Percentiles rank a stretch among this genome's conserved stretches.
Evolutionary conservation across 208 protist species (phyloP).

Genomic region (Trypanosoma mega): DNA sequence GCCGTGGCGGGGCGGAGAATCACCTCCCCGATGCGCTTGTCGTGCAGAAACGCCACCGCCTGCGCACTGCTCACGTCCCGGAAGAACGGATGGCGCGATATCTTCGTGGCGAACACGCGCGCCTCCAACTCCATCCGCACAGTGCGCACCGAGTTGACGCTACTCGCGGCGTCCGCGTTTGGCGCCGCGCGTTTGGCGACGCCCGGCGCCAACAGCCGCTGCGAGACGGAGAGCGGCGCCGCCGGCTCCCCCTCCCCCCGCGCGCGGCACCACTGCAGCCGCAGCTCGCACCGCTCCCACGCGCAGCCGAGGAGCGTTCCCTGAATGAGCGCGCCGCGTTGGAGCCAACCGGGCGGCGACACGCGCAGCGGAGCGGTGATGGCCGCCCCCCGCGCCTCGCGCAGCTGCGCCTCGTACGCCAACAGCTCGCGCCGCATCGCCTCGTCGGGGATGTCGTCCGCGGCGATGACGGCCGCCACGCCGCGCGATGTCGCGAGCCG

Average conservation of each 20-base stretch:
- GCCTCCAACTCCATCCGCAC: slow-evolving; percentile 46
- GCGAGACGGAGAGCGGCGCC: too few species aligned
- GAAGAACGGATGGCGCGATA: slow-evolving; percentile 77
- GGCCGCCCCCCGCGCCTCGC: slow-evolving; percentile 27
- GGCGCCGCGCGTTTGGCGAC: slow-evolving; percentile 34
- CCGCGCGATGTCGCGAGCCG: slow-evolving; percentile 67
- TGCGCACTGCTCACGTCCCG: slow-evolving; percentile 51
- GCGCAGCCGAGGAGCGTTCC: slow-evolving; percentile 63
- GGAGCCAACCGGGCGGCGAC: slow-evolving; percentile 49
- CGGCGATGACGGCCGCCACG: slow-evolving; percentile 56
- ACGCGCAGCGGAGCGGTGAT: slow-evolving; percentile 1
- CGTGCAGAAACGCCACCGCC: slow-evolving; percentile 54
- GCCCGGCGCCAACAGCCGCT: background rate
- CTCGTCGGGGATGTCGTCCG: slow-evolving; percentile 58
- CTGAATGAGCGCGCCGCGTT: slow-evolving; percentile 65
- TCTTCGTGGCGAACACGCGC: slow-evolving; percentile 73
- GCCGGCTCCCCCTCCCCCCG: too few species aligned
- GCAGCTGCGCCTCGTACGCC: slow-evolving; percentile 38
- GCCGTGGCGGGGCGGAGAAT: slow-evolving; percentile 57
- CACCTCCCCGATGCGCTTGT: slow-evolving; percentile 81
- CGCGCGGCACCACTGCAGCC: slow-evolving; percentile 67
- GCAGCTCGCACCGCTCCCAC: slow-evolving; percentile 72
- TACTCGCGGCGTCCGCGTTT: slow-evolving; percentile 40
- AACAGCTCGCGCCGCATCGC: slow-evolving; percentile 51
- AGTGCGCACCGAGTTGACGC: slow-evolving; percentile 67